Conservation (phyloP, 345 rosid species). For the Dimocarpus longan region DNA sequence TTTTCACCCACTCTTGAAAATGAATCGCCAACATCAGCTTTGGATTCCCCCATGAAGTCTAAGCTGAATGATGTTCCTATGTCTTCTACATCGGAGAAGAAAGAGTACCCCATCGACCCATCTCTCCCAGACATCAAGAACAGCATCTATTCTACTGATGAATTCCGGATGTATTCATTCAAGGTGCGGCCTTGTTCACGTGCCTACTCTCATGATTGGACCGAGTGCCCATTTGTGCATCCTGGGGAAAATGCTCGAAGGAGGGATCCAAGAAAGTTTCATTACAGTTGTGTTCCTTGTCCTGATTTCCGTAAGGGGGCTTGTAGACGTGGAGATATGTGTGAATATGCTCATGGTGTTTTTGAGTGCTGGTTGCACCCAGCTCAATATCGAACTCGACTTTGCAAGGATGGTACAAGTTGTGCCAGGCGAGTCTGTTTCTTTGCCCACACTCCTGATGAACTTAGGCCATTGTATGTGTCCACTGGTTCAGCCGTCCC, state of each 20-base stretch:
- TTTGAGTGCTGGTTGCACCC: slow-evolving; percentile 99
- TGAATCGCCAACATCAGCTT: slow-evolving; percentile 53
- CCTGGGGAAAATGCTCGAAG: slow-evolving; percentile 98
- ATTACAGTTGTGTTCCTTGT: slow-evolving; percentile 95
- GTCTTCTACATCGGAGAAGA: slow-evolving; percentile 56
- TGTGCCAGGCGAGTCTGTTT: slow-evolving; percentile 94
- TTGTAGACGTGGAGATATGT: slow-evolving; percentile 92
- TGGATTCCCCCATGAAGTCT: slow-evolving; percentile 52
- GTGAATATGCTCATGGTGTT: slow-evolving; percentile 98
- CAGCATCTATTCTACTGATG: slow-evolving; percentile 91
- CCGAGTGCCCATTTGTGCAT: slow-evolving; percentile 97
- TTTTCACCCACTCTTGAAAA: slow-evolving; percentile 62
- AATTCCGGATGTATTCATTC: slow-evolving; percentile 95
- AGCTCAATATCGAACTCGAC: slow-evolving; percentile 88
- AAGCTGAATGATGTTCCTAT: slow-evolving; percentile 35
- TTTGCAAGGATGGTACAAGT: slow-evolving; percentile 86
- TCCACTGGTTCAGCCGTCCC: slow-evolving; percentile 94
- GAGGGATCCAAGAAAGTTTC: slow-evolving; percentile 95
- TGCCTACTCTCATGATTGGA: slow-evolving; percentile 98
- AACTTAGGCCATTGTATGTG: slow-evolving; percentile 81
- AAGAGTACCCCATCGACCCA: slow-evolving; percentile 89
- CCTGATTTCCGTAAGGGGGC: slow-evolving; percentile 96
- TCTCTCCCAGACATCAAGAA: slow-evolving; percentile 95
- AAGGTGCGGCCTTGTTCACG: slow-evolving; percentile 95
- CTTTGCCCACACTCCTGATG: slow-evolving; percentile 91